phyloP scores from a whole-genome alignment of 2,329 filamentous ascomycete species.

The Epichloe scottii region DNA sequence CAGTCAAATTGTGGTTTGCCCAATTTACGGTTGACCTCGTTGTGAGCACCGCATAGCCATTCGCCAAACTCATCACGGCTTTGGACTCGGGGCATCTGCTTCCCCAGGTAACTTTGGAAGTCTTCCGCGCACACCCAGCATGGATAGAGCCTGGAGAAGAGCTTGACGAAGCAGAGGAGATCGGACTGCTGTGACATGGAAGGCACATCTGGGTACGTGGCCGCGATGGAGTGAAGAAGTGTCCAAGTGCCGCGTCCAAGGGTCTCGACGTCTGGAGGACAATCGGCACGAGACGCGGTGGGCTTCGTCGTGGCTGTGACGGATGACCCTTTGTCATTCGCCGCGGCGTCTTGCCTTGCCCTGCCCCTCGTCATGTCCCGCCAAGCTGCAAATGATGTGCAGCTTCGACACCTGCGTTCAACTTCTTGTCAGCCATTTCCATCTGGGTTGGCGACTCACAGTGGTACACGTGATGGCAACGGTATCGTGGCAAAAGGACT shows the following conservation, averaged over 20 bases:
- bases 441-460: background rate
- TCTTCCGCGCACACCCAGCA: constrained; percentile 94
- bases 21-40: constrained; percentile 77
- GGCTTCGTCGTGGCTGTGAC: constrained; percentile 20
- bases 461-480: background rate
- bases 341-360: constrained; percentile 8
- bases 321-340: constrained; percentile 9
- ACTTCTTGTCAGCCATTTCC: background rate
- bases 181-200: constrained; percentile 59
- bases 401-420: constrained; percentile 20
- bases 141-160: constrained; percentile 81
- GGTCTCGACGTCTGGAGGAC: constrained; percentile 78
- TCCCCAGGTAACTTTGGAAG: constrained; percentile 69
- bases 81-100: constrained; percentile 49
- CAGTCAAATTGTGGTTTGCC: constrained; percentile 91
- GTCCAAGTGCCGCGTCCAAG: constrained; percentile 89
- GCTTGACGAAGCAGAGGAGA: constrained; percentile 61
- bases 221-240: constrained; percentile 81
- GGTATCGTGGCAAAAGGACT: constrained; percentile 22
- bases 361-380: constrained; percentile 17
- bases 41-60: constrained; percentile 80
- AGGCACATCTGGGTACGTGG: constrained; percentile 65
- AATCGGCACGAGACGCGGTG: constrained; percentile 45
- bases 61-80: constrained; percentile 59
- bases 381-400: constrained; percentile 20